Evolutionary conservation across 1,139 yeast species (phyloP), one percentile per base, ranked within the genome.

Genomic region (Pichia kudriavzevii): DNA sequence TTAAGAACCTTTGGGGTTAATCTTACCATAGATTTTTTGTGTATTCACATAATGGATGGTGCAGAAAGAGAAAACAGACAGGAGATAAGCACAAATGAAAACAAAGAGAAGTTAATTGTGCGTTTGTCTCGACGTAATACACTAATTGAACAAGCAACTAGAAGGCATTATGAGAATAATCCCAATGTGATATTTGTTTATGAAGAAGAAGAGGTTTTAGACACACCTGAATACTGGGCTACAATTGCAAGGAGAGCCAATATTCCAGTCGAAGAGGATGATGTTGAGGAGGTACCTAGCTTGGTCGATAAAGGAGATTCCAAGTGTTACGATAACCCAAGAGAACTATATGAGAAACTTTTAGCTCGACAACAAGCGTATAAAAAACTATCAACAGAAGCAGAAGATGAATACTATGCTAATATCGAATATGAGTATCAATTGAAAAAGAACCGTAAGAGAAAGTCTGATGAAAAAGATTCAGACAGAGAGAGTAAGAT

Each of bases 201-300:
- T 17, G 38, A 32, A 8, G 48, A 46, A 26, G 38, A 40, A 14
- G 36, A 41, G n/a, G 18, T 28, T 9, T 26, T 30, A 7, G 47
- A 45, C 6, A 28, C 34, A 7, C 39, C 44, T 3, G 48, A 50
- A n/a, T 51, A 51, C 34, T 52, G 55, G 55, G 14, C 35, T 7
- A 41, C 39, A 3, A 24, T 52, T 23, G 56, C 56, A 1, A 41
- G 41, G 27, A 39, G 55, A 22, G 56, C 56, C 1, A 52, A 52
- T 30, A 49, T 52, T 14, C 50, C 14, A 12, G 11, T 5, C 2
- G 27, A 16, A 14, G 26, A 16, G 11, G 31, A 17, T 13, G 9
- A n/a, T n/a, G n/a, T n/a, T n/a, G n/a, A n/a, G n/a, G n/a, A n/a
- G n/a, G n/a, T n/a, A n/a, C n/a, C n/a, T n/a, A n/a, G n/a, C n/a